Base-by-base conservation (phyloP, 768 basidiomycete species). In the Suillus subalutaceus region DNA sequence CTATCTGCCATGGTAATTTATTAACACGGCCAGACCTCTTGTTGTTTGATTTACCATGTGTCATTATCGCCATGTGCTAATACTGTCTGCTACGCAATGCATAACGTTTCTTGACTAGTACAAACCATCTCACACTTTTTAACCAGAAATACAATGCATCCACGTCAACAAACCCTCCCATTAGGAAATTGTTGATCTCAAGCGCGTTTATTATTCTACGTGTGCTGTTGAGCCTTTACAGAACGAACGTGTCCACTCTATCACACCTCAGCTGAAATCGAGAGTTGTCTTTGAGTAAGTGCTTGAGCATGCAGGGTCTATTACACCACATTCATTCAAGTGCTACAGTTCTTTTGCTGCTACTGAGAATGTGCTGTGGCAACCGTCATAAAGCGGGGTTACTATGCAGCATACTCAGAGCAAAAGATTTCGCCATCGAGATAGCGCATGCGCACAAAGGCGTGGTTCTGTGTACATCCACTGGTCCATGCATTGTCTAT, bases 1-100 rank as follows among this genome's bases (percentile, higher is more conserved):
- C 7, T n/a, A 9, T 37, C 10, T 61, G 35, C 55, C 62, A 60
- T 63, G 37, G 55, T 61, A 63, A 63, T 61, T 32, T 56, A 23
- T 60, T 35, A 23, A 56, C 56, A 58, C 56, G 35, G 41, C 18
- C 59, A 60, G 41, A 32, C 59, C 6, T 59, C 40, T 32, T 60
- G 38, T 57, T 56, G 26, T 30, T 52, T 60, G 58, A 43, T 41
- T 60, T 43, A 60, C 59, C 59, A 60, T 60, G 26, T 43, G 43
- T 32, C 26, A 20, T 3, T 16, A 40, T 41, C 58, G 18, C 26
- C 59, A 43, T 60, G 59, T 60, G 59, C 41, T 13, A 32, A 60
- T 60, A 43, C 59, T 7, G 41, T 32, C 18, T 60, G 26, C 59
- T 43, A 20, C 30, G 12, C 41, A 60, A 60, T 43, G 40, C 30